Base-by-base conservation (phyloP, 441 rosid genomes). In the Gossypium gossypioides region DNA sequence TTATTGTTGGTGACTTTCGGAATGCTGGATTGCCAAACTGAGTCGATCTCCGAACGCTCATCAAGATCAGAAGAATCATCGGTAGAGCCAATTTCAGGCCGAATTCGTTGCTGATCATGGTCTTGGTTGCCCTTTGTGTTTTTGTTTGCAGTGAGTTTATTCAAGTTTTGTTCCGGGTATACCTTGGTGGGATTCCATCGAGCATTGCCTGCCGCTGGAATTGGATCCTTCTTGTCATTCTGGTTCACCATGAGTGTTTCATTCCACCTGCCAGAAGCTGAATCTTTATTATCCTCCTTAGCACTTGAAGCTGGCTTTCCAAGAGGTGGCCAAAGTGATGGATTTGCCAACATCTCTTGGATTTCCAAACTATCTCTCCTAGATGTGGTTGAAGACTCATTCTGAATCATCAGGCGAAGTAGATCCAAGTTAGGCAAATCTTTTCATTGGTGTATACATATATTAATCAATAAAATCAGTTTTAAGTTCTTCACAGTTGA, bases 181-280 rank as follows among this genome's bases (percentile, higher is more conserved):
- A 76, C 73, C 83, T 78, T 85, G 4, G 77, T 55, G 4, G 82
- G 81, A 65, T 69, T 82, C 44, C 75, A 68, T 57, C 78, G 78
- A 76, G 68, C 68, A 29, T 72, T 79, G 71, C 77, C 84, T 62
- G 63, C 81, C 73, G 79, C 84, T 82, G 42, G 48, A 34, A 71
- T 74, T 72, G 78, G 81, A 56, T 80, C 84, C 72, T 69, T 74
- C 40, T 73, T 64, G 3, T 81, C 80, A 16, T 29, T 74, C 78
- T 83, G 86, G 70, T 84, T 88, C 73, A 86, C 80, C 86, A 82
- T 81, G 18, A 75, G 80, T 75, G 86, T 84, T 63, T 87, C 92
- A 24, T 83, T 82, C 91, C 94, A 87, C 6, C 87, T 86, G 3
- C 89, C 84, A 15, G 82, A 79, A 18, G 51, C 76, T 3, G 80